Percentiles rank a stretch among this genome's conserved stretches.
These are phyloP conservation scores for Saccharomycopsis sp. DNA, from an alignment of 805 yeast species.

Conservation along the genomic window DNA sequence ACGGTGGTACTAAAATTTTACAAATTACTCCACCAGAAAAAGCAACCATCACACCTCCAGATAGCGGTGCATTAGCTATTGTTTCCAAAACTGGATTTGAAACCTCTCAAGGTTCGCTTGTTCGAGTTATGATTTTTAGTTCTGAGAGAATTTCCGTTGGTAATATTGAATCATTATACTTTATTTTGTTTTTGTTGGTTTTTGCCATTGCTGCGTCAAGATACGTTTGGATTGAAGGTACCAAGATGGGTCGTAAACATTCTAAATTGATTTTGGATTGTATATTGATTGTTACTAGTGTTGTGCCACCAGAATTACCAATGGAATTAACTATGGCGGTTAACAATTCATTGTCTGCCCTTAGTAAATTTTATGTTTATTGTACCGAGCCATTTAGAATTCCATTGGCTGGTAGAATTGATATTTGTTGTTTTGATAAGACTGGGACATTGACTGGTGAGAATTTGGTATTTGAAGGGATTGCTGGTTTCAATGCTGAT, in stretches of 20 bases:
- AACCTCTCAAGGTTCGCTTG: conserved; percentile 95
- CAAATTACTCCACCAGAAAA: conserved; percentile 70
- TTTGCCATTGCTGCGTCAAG: conserved; percentile 94
- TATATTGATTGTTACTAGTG: conserved; percentile 91
- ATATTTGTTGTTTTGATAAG: conserved; percentile 97
- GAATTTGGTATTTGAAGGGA: conserved; percentile 91
- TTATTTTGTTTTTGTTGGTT: conserved; percentile 78
- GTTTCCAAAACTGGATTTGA: conserved; percentile 96
- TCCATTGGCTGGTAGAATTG: conserved; percentile 95
- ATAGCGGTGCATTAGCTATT: conserved; percentile 83
- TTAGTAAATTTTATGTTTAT: conserved; percentile 80
- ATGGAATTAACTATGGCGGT: conserved; percentile 99
- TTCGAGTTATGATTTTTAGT: conserved; percentile 95
- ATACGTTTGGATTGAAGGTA: conserved; percentile 98
- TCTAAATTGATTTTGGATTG: conserved; percentile 92
- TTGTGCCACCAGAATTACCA: conserved; percentile 97
- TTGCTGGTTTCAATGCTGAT: conserved; percentile 65
- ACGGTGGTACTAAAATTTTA: conserved; percentile 94
- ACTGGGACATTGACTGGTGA: conserved; percentile 98
- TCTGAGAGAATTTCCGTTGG: conserved; percentile 96
- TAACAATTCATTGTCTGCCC: conserved; percentile 80
- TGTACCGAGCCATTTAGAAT: conserved; percentile 99
- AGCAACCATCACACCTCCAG: conserved; percentile 57
- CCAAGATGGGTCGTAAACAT: conserved; percentile 90
- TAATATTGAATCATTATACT: conserved; percentile 87